phyloP scores from a whole-genome alignment of 192 early-diverging fungal genomes.

The Coemansia sp. region DNA sequence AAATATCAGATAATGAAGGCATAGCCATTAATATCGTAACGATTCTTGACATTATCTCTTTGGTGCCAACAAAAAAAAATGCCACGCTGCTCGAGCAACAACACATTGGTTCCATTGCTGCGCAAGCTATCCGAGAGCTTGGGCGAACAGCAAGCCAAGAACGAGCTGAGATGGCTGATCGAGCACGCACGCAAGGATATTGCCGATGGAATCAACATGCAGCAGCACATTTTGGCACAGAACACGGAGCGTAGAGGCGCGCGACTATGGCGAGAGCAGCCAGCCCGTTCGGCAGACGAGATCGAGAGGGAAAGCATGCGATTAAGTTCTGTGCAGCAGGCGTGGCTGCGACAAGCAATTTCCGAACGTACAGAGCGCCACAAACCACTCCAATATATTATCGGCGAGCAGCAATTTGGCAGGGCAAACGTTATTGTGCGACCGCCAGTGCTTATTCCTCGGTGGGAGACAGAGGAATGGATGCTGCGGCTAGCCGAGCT shows the following conservation, averaged over 20 bases:
- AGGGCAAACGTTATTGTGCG: constrained; percentile 66
- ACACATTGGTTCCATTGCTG: constrained; percentile 34
- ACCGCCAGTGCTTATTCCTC: constrained; percentile 81
- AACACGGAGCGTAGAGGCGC: constrained; percentile 1
- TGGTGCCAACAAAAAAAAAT: constrained; percentile 17
- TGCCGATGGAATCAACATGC: constrained; percentile 1
- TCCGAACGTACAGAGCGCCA: constrained; percentile 57
- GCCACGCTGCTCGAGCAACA: constrained; percentile 40
- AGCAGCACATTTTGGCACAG: not conserved
- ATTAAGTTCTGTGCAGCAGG: constrained; percentile 36
- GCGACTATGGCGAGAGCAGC: constrained; percentile 45
- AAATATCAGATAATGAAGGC: too few relatives aligned
- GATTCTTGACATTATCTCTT: not conserved
- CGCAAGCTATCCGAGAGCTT: constrained; percentile 28
- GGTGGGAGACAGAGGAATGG: constrained; percentile 97
- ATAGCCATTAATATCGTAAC: too few relatives aligned
- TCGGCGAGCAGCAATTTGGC: constrained; percentile 85
- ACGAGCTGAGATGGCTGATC: constrained; percentile 39
- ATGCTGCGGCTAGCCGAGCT: constrained; percentile 56
- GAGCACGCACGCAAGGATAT: constrained; percentile 29
- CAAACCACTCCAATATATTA: constrained; percentile 91
- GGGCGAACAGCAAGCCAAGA: constrained; percentile 38
- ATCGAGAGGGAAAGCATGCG: constrained; percentile 17
- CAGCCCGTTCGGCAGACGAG: constrained; percentile 20
- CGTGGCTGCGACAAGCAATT: constrained; percentile 55